Conservation (phyloP, 352 stramenopile species). For the Pythium aristosporum region DNA sequence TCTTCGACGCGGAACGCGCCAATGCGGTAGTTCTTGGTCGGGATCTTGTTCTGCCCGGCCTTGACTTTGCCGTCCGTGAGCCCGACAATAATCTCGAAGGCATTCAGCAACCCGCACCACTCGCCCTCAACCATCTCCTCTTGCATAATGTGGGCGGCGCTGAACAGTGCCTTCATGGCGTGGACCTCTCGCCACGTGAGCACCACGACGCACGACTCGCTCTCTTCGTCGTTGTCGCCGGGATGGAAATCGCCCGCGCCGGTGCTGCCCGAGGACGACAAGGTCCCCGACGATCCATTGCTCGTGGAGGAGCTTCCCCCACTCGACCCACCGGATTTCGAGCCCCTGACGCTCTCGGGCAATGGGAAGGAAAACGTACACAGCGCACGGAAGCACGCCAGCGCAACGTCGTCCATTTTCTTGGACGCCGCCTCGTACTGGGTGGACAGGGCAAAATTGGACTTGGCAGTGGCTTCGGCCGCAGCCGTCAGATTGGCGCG, state of each 20-base stretch:
- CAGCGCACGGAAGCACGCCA: constrained; percentile 68
- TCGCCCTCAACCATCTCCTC: constrained; percentile 74
- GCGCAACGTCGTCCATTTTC: constrained; percentile 73
- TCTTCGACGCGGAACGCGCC: constrained; percentile 74
- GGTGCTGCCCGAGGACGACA: neutral
- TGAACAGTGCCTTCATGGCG: constrained; percentile 87
- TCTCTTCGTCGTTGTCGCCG: constrained; percentile 55
- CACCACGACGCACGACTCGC: constrained; percentile 58
- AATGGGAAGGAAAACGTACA: constrained; percentile 82
- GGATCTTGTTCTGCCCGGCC: constrained; percentile 65
- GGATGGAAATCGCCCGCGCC: constrained; percentile 23
- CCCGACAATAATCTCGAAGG: constrained; percentile 80
- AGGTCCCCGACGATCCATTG: constrained; percentile 8
- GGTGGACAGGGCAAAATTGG: constrained; percentile 24
- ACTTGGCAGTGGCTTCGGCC: neutral
- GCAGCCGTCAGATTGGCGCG: constrained; percentile 44
- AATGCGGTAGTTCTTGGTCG: constrained; percentile 75
- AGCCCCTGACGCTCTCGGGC: constrained; percentile 52
- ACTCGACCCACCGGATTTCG: constrained; percentile 9
- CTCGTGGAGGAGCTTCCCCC: constrained; percentile 27
- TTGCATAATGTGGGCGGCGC: constrained; percentile 83
- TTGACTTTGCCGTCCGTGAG: constrained; percentile 74
- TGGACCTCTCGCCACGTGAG: constrained; percentile 85
- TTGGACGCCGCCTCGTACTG: constrained; percentile 40
- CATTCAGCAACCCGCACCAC: constrained; percentile 74